These are phyloP conservation scores for Talaromyces sp. DNA, from an alignment of 2,329 filamentous ascomycete species.

Conservation along the genomic window DNA sequence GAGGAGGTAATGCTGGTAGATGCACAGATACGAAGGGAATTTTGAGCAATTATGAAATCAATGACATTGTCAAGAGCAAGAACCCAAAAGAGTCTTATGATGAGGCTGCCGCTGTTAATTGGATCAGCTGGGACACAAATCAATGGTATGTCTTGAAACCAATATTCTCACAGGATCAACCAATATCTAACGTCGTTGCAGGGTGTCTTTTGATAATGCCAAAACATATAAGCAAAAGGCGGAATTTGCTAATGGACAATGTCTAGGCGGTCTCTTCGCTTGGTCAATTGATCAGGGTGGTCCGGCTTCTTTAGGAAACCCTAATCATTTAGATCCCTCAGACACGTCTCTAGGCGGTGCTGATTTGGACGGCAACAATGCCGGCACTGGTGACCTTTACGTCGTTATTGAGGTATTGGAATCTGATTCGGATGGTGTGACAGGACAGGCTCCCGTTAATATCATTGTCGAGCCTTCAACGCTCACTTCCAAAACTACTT, in stretches of 20 bases:
- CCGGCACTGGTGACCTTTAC: not conserved
- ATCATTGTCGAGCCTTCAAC: conserved; percentile 4
- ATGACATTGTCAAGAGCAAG: not conserved
- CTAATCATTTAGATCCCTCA: conserved; percentile 2
- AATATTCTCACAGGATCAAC: not conserved
- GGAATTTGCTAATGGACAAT: conserved; percentile 19
- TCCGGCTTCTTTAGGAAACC: conserved; percentile 9
- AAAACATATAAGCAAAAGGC: conserved; percentile 21
- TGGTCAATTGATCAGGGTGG: conserved; percentile 23
- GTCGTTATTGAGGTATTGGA: not conserved
- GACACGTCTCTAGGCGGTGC: conserved; percentile 2
- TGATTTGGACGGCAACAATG: not conserved
- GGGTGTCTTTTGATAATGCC: conserved; percentile 22
- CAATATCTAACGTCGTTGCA: not conserved
- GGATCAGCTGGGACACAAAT: conserved; percentile 17
- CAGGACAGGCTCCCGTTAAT: conserved; percentile 1
- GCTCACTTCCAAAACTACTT: not conserved
- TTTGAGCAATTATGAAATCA: not conserved
- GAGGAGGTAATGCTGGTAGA: not conserved
- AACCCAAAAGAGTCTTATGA: conserved; percentile 3
- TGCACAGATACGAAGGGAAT: not conserved
- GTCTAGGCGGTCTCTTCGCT: conserved; percentile 20
- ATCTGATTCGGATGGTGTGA: not conserved
- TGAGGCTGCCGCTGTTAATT: conserved; percentile 14
- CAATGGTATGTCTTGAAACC: conserved; percentile 12